These are phyloP conservation scores for Dittrichia graveolens DNA, from an alignment of 129 eudicot genomes.

Conservation along the genomic window DNA sequence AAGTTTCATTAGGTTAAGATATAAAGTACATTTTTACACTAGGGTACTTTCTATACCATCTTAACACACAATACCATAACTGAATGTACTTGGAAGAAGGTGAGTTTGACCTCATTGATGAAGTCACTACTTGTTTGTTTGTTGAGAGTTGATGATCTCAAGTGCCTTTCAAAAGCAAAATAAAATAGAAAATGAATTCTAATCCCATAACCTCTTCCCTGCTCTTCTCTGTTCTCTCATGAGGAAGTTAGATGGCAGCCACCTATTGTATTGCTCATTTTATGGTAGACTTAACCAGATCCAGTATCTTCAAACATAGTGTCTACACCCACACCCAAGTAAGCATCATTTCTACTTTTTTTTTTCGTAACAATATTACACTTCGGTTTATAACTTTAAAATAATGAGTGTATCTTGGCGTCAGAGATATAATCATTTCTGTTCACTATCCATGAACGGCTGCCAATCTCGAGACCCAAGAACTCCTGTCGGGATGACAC, in stretches of 20 bases:
- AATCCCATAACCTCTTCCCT: neutral
- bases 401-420: neutral
- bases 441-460: constrained; percentile 83
- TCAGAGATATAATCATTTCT: constrained; percentile 52
- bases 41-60: no score
- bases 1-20: no score
- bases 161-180: no score
- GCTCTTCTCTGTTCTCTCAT: neutral
- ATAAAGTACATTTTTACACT: no score
- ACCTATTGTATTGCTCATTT: constrained; percentile 46
- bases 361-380: neutral
- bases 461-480: constrained; percentile 54
- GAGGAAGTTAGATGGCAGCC: constrained; percentile 37
- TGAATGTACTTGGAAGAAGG: no score
- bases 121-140: no score
- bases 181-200: neutral
- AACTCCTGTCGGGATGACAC: constrained; percentile 55
- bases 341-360: constrained; percentile 18
- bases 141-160: no score
- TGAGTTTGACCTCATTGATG: no score
- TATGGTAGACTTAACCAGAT: constrained; percentile 44
- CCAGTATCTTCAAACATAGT: constrained; percentile 34
- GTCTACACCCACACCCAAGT: constrained; percentile 44
- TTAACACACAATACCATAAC: no score
- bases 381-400: neutral